Evolutionary conservation across 164 flowering plant genomes (phyloP).

Genomic region (Vitis cinerea): DNA sequence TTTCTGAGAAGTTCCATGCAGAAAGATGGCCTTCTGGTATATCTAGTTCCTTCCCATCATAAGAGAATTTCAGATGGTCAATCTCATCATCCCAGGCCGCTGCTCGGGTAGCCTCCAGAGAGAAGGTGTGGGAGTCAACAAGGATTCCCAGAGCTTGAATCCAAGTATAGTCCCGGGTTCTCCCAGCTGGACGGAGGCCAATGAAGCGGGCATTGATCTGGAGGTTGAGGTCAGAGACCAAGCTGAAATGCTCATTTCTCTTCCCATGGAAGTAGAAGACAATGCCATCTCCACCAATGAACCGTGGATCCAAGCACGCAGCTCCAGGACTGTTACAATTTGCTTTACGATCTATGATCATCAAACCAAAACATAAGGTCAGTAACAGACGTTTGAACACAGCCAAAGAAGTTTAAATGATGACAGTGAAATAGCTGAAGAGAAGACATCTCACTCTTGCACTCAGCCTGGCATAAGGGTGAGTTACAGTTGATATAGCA

Average conservation of each 20-base stretch:
- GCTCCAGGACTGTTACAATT: conserved; percentile 69
- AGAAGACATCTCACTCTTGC: conserved; percentile 31
- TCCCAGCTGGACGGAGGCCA: conserved; percentile 59
- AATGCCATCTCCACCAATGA: conserved; percentile 70
- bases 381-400: background rate
- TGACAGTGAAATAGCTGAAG: background rate
- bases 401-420: background rate
- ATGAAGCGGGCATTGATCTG: conserved; percentile 57
- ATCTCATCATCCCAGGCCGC: conserved; percentile 47
- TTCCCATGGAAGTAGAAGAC: conserved; percentile 83
- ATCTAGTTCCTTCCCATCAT: conserved; percentile 37
- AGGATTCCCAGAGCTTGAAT: conserved; percentile 71
- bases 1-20: conserved; percentile 40
- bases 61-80: conserved; percentile 57
- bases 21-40: conserved; percentile 38
- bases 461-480: conserved; percentile 40
- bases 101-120: conserved; percentile 46
- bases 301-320: conserved; percentile 77
- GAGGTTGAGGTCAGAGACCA: conserved; percentile 56
- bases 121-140: conserved; percentile 46
- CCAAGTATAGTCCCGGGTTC: conserved; percentile 78
- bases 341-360: conserved; percentile 41
- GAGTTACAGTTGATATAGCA: conserved; percentile 35
- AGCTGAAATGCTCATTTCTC: conserved; percentile 55
- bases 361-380: background rate